Conservation (phyloP, 345 rosid species). For the Populus nigra region DNA sequence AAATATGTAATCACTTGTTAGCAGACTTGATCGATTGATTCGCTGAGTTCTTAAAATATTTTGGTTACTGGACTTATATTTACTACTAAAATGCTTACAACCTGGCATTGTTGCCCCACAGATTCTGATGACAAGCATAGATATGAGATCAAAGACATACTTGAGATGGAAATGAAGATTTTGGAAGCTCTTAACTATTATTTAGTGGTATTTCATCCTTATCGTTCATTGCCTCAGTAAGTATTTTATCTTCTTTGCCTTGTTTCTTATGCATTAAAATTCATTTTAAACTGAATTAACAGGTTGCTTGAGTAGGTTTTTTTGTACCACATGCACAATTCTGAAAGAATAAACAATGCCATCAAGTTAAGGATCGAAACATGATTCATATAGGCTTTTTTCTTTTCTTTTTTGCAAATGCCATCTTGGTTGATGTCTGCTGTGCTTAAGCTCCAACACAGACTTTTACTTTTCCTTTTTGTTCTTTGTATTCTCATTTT, state of each 20-base stretch:
- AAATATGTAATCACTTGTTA: constrained; percentile 50
- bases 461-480: too few relatives aligned
- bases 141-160: constrained; percentile 82
- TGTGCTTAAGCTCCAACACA: neutral
- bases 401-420: neutral
- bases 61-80: constrained; percentile 4
- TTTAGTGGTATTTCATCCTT: constrained; percentile 92
- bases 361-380: neutral
- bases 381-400: too few relatives aligned
- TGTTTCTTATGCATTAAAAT: neutral
- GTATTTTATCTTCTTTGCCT: constrained; percentile 17
- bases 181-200: constrained; percentile 91
- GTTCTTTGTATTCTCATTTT: neutral
- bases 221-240: constrained; percentile 80
- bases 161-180: constrained; percentile 98
- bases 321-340: neutral
- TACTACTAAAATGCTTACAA: constrained; percentile 20
- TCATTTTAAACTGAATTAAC: neutral
- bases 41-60: neutral
- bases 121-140: constrained; percentile 78
- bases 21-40: constrained; percentile 7
- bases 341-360: neutral
- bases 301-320: neutral
- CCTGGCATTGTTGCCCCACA: constrained; percentile 32
- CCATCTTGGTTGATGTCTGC: neutral